These are phyloP conservation scores for Heimioporus sp. DNA, from an alignment of 768 basidiomycete genomes.

Conservation along the genomic window DNA sequence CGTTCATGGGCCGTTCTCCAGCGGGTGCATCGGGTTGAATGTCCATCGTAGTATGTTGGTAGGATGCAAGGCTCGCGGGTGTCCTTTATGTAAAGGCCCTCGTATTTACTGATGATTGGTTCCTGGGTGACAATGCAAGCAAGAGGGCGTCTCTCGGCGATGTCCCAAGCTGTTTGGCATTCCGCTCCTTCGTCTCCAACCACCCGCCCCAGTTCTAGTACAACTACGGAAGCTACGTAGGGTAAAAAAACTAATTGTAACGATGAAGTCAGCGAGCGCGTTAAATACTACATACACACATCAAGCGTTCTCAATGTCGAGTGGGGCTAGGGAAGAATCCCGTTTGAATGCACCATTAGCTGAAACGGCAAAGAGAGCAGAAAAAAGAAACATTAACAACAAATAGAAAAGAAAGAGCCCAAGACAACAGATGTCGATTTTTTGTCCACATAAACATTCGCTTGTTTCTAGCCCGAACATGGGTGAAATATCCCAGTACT, in stretches of 20 bases:
- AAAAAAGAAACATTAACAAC: slow-evolving; percentile 19
- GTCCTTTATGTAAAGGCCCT: neutral
- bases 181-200: slow-evolving; percentile 6
- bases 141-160: slow-evolving; percentile 6
- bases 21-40: no score
- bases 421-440: slow-evolving; percentile 12
- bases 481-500: neutral
- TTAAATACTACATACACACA: slow-evolving; percentile 23
- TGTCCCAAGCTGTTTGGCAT: slow-evolving; percentile 7
- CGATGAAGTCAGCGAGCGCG: slow-evolving; percentile 8
- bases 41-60: no score
- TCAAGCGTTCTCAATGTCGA: slow-evolving; percentile 11
- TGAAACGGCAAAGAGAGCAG: neutral
- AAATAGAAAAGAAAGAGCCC: slow-evolving; percentile 9
- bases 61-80: neutral
- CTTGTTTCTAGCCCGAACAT: slow-evolving; percentile 11
- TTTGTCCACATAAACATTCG: slow-evolving; percentile 14
- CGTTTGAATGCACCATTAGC: slow-evolving; percentile 14
- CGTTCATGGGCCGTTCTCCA: neutral
- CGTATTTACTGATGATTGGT: no score
- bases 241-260: slow-evolving; percentile 3
- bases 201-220: slow-evolving; percentile 13
- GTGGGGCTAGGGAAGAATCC: slow-evolving; percentile 5
- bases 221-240: slow-evolving; percentile 11
- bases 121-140: neutral